Percentiles rank a stretch among this genome's conserved stretches.
Conservation (phyloP, 257 asterid genomes). For the Petunia secreta region DNA sequence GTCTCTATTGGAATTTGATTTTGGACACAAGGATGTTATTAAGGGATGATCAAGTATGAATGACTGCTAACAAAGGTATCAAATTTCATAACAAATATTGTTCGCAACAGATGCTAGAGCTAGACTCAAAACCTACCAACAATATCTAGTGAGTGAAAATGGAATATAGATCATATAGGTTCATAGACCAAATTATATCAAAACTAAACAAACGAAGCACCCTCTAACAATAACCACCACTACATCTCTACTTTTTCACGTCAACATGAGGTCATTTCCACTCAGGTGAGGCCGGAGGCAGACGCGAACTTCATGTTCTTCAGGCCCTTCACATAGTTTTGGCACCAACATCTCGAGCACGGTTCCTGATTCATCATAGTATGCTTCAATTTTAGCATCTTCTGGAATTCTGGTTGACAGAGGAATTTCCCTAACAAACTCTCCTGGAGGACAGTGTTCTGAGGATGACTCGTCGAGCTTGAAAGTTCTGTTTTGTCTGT, state of each 20-base stretch:
- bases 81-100: background rate
- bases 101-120: background rate
- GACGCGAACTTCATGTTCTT: slow-evolving; percentile 91
- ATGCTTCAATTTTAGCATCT: slow-evolving; percentile 86
- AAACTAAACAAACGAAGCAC: slow-evolving; percentile 28
- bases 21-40: too few species aligned
- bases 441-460: slow-evolving; percentile 97
- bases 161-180: slow-evolving; percentile 22
- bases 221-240: slow-evolving; percentile 23
- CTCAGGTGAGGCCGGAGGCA: slow-evolving; percentile 85
- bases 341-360: slow-evolving; percentile 90
- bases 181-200: slow-evolving; percentile 8
- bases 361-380: slow-evolving; percentile 78
- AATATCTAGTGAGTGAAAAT: background rate
- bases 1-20: too few species aligned
- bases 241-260: slow-evolving; percentile 41
- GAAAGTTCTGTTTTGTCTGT: slow-evolving; percentile 82
- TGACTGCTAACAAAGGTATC: background rate
- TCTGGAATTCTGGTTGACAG: slow-evolving; percentile 90
- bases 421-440: slow-evolving; percentile 77
- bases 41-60: background rate
- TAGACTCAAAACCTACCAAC: background rate
- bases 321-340: slow-evolving; percentile 70
- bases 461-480: slow-evolving; percentile 68
- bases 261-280: slow-evolving; percentile 68